Percentiles rank a stretch among this genome's conserved stretches.
Conservation (phyloP, 164 flowering plant genomes). For the Kalanchoe fedtschenkoi region DNA sequence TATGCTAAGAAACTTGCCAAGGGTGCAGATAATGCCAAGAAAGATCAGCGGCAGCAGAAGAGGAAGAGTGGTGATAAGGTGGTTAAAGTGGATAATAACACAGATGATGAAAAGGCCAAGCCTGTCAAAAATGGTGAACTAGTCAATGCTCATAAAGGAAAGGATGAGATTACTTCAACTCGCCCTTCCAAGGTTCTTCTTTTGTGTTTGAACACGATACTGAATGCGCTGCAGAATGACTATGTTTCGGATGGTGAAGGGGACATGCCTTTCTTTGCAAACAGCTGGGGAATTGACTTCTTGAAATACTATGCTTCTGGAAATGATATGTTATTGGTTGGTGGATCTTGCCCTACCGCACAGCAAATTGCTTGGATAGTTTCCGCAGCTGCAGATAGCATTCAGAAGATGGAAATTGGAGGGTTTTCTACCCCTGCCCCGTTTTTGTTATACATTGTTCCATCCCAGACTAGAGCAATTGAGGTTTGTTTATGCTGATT, state of each 20-base stretch:
- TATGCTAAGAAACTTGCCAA: constrained; percentile 13
- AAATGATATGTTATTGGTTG: constrained; percentile 52
- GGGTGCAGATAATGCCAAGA: neutral
- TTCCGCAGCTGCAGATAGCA: constrained; percentile 61
- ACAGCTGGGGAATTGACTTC: constrained; percentile 74
- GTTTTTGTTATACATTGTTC: constrained; percentile 65
- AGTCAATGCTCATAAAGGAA: constrained; percentile 9
- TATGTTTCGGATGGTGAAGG: constrained; percentile 15
- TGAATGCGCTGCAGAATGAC: constrained; percentile 30
- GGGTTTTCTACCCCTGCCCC: constrained; percentile 42
- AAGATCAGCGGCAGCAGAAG: neutral
- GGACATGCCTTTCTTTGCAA: constrained; percentile 36
- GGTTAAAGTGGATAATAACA: neutral
- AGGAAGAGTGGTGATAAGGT: neutral
- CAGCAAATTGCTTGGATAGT: constrained; percentile 86
- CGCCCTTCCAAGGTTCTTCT: constrained; percentile 66
- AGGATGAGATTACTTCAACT: constrained; percentile 6
- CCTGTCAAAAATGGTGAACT: neutral
- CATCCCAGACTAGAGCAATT: constrained; percentile 51
- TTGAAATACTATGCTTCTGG: constrained; percentile 52
- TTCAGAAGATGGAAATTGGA: constrained; percentile 53
- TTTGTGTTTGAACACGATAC: constrained; percentile 65
- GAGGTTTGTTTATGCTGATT: constrained; percentile 35
- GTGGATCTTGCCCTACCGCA: constrained; percentile 31
- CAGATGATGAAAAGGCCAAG: constrained; percentile 7